A percentile compares a stretch with the other conserved stretches of the same genome.
Conservation (phyloP, 1,284 basidiomycete species). For the Cryptococcus sp. region DNA sequence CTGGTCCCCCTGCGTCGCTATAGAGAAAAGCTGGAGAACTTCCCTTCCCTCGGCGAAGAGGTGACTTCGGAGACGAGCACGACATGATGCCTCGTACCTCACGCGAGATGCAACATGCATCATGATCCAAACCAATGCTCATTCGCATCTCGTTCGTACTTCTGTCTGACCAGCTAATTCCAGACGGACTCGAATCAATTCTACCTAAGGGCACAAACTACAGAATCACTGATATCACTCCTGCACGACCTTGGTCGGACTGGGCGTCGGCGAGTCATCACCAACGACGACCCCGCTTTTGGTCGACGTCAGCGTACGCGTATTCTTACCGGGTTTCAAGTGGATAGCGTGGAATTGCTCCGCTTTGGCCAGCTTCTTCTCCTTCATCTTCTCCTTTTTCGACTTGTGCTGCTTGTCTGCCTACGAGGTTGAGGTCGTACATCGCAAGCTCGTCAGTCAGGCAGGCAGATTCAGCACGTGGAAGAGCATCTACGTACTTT, state of each 20-base stretch:
- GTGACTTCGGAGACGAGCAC: slow-evolving; percentile 19
- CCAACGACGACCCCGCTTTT: slow-evolving; percentile 2
- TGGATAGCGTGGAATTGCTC: slow-evolving; percentile 12
- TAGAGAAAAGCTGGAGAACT: slow-evolving; percentile 44
- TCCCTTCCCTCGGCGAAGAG: slow-evolving; percentile 45
- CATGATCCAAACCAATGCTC: no score
- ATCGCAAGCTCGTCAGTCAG: background rate
- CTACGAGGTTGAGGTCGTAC: background rate
- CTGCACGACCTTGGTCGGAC: background rate
- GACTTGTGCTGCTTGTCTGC: slow-evolving; percentile 8
- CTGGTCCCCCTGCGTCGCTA: slow-evolving; percentile 1
- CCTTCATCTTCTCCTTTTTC: slow-evolving; percentile 30
- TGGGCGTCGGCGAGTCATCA: background rate
- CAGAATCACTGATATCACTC: no score
- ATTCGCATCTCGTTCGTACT: no score
- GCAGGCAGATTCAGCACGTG: background rate
- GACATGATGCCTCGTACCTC: slow-evolving; percentile 3
- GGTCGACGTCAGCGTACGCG: background rate
- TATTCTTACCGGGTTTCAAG: slow-evolving; percentile 14
- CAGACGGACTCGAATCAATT: no score
- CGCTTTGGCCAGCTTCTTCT: slow-evolving; percentile 21
- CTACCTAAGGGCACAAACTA: no score
- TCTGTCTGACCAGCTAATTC: no score
- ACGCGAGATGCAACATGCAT: no score
- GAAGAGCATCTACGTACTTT: slow-evolving; percentile 3